These are phyloP conservation scores for Candida koratica DNA, from an alignment of 805 yeast genomes.

Conservation along the genomic window DNA sequence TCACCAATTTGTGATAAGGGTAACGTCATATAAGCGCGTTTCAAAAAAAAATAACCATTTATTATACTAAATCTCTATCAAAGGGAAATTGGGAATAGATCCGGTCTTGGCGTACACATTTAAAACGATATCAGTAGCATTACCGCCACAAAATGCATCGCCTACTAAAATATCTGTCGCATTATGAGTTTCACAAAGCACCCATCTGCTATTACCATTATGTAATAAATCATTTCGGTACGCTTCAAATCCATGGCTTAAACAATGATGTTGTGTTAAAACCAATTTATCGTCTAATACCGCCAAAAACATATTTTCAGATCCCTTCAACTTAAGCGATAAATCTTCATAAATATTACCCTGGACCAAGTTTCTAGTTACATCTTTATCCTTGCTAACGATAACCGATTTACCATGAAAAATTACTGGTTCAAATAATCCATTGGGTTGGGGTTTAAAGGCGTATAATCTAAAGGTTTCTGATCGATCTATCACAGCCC, in stretches of 20 bases:
- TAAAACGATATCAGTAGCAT: slow-evolving; percentile 4
- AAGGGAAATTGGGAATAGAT: slow-evolving; percentile 13
- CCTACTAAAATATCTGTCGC: neutral
- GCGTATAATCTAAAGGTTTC: slow-evolving; percentile 3
- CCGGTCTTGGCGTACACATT: slow-evolving; percentile 9
- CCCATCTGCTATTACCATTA: slow-evolving; percentile 3
- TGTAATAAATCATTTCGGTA: slow-evolving; percentile 7
- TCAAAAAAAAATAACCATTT: too few relatives aligned
- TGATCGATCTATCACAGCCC: neutral
- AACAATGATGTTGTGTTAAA: neutral
- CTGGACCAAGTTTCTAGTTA: slow-evolving; percentile 3
- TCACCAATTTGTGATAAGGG: neutral
- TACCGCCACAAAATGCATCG: neutral
- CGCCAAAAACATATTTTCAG: slow-evolving; percentile 2
- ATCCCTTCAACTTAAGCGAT: neutral
- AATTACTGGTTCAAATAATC: neutral
- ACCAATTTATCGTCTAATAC: neutral
- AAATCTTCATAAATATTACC: slow-evolving; percentile 11
- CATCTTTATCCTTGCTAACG: slow-evolving; percentile 6
- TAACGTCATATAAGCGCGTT: neutral
- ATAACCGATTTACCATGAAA: neutral
- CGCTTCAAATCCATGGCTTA: slow-evolving; percentile 3
- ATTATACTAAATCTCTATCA: neutral
- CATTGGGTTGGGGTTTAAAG: slow-evolving; percentile 3
- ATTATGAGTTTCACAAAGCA: neutral